Evolutionary conservation across 2,329 filamentous ascomycete species (phyloP), one percentile per base, ranked within the genome.

Genomic region (Boeremia exigua): DNA sequence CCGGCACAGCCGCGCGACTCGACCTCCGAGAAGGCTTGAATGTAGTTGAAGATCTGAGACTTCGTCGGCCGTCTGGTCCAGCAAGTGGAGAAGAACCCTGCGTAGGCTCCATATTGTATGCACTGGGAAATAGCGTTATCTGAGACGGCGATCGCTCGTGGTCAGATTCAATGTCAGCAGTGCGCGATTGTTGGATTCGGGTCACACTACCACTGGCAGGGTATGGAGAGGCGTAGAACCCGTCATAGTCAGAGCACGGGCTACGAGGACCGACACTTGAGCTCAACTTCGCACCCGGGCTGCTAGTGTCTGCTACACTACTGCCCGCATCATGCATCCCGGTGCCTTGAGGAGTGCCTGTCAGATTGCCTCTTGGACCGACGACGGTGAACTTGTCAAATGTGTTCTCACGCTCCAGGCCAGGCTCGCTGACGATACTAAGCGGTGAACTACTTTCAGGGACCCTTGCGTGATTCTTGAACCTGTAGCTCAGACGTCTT

Each of bases 301-400:
- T 75, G 53, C 73, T 77, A 7, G 61, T 72, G 39, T 75, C 67
- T 37, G 74, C 74, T 14, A 74, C 48, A 54, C 75, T 78, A 52
- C 76, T 78, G 12, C 74, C 75, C 28, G 68, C 70, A 43, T 75
- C 68, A 8, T 70, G 64, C 65, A 74, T 73, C 4, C 70, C 68
- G 15, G 68, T 76, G 9, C 72, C 75, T 46, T 56, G 63, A 23
- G 72, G 72, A 4, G 72, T 75, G 4, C 72, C 74, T 33, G 75
- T 77, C 4, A 77, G 46, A 36, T 77, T 77, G 5, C 61, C 70
- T 46, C 70, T 74, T 1, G 70, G 68, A 2, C 74, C 75, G 19
- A 74, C 51, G 4, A 68, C 28, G 2, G 70, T 63, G 10, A 76
- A 46, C 58, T 77, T 75, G 25, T 73, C 63, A 47, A 77, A 75